These are phyloP conservation scores for Cutaneotrichosporon dermatis DNA, from an alignment of 1,284 basidiomycete genomes.

Conservation along the genomic window DNA sequence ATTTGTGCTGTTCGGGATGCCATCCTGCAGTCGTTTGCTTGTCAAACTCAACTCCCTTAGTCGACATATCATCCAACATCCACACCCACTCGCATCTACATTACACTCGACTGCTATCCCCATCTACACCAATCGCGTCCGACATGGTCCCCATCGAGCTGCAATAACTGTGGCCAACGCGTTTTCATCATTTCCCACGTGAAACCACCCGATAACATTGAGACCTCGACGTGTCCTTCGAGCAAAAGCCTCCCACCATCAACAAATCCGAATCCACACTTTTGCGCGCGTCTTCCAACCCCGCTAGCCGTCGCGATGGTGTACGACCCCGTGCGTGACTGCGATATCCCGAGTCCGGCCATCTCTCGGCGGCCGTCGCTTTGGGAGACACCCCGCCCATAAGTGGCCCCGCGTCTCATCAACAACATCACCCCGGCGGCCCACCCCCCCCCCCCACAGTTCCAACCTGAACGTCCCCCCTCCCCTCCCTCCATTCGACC, in stretches of 20 bases:
- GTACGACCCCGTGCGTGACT: constrained; percentile 46
- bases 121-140: background rate
- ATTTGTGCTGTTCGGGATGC: background rate
- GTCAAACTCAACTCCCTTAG: background rate
- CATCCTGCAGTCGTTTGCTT: no score
- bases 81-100: background rate
- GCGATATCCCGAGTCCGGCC: constrained; percentile 41
- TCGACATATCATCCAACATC: background rate
- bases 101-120: no score
- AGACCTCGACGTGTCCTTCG: background rate
- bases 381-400: constrained; percentile 15
- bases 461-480: constrained; percentile 4
- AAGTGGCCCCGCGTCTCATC: background rate
- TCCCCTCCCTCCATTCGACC: constrained; percentile 13
- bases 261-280: background rate
- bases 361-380: constrained; percentile 15
- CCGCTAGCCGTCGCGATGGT: constrained; percentile 27
- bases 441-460: constrained; percentile 9
- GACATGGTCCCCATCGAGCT: background rate
- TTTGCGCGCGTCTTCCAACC: background rate
- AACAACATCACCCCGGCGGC: background rate
- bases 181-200: background rate
- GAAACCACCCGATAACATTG: background rate
- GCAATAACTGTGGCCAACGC: background rate
- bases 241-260: background rate